phyloP scores from a whole-genome alignment of 208 protist genomes.

The Acanthamoeba sp. region DNA sequence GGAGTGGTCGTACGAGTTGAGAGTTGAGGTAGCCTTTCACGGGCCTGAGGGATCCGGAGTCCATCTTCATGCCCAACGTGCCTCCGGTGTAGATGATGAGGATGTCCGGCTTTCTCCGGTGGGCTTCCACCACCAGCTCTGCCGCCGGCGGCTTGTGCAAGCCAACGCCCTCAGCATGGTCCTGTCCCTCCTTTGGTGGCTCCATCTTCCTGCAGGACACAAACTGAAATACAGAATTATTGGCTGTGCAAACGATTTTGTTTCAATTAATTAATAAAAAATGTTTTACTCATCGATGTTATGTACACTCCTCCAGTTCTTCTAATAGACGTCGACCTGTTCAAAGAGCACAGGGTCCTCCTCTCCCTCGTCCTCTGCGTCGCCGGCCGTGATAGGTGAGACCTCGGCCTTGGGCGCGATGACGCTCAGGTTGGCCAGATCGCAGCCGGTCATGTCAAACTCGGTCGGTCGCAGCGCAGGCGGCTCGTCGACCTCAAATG shows the following conservation, averaged over 20 bases:
- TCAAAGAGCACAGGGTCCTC: background rate
- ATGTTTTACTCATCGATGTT: too few species aligned
- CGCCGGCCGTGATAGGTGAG: background rate
- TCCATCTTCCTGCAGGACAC: background rate
- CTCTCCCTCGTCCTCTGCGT: background rate
- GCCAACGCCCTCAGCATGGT: background rate
- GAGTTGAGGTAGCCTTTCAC: background rate
- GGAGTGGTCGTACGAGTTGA: background rate
- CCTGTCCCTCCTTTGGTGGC: background rate
- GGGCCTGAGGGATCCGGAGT: background rate
- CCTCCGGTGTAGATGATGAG: constrained; percentile 59
- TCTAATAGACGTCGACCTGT: background rate
- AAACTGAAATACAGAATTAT: too few species aligned
- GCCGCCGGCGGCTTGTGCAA: background rate
- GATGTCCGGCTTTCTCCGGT: constrained; percentile 5
- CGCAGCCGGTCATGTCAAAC: constrained; percentile 33
- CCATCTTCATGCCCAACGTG: constrained; percentile 33
- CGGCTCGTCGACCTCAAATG: too few species aligned
- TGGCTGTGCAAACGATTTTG: too few species aligned
- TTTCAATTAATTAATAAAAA: too few species aligned
- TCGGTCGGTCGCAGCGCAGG: too few species aligned
- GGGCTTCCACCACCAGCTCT: background rate
- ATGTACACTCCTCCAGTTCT: background rate
- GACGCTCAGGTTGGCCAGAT: constrained; percentile 33
- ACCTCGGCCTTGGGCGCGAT: constrained; percentile 3